A percentile compares a stretch with the other conserved stretches of the same genome.
Evolutionary conservation across 2,329 filamentous ascomycete species (phyloP).

Genomic region (Tolypocladium inflatum): DNA sequence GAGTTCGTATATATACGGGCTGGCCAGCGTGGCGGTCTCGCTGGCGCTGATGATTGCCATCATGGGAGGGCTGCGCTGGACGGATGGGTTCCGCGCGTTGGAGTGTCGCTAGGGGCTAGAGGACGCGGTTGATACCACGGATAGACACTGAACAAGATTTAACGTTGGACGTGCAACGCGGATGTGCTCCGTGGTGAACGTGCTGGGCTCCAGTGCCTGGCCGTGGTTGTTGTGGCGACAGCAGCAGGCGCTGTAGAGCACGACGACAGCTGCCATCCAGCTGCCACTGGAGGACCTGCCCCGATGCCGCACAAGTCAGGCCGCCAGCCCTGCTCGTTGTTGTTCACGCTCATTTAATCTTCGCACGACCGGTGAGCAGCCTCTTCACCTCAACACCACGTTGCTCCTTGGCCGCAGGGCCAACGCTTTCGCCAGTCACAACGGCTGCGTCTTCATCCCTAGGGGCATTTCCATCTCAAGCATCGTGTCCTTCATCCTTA

Average conservation of each 20-base stretch:
- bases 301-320: background rate
- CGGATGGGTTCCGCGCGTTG: slow-evolving; percentile 39
- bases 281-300: background rate
- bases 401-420: background rate
- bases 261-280: background rate
- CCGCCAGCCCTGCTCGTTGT: no score
- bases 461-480: background rate
- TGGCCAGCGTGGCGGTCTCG: slow-evolving; percentile 47
- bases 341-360: no score
- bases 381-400: background rate
- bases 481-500: background rate
- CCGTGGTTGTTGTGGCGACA: background rate
- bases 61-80: slow-evolving; percentile 71
- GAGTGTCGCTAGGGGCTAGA: slow-evolving; percentile 18
- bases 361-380: background rate
- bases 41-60: slow-evolving; percentile 55
- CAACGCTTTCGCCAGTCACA: no score
- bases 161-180: background rate
- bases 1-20: slow-evolving; percentile 60
- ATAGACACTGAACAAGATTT: background rate
- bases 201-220: background rate
- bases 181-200: background rate
- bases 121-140: background rate
- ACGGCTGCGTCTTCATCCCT: background rate
- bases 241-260: background rate